Conservation (phyloP, 2,329 filamentous ascomycete species). For the Fusarium solani-melongenae region DNA sequence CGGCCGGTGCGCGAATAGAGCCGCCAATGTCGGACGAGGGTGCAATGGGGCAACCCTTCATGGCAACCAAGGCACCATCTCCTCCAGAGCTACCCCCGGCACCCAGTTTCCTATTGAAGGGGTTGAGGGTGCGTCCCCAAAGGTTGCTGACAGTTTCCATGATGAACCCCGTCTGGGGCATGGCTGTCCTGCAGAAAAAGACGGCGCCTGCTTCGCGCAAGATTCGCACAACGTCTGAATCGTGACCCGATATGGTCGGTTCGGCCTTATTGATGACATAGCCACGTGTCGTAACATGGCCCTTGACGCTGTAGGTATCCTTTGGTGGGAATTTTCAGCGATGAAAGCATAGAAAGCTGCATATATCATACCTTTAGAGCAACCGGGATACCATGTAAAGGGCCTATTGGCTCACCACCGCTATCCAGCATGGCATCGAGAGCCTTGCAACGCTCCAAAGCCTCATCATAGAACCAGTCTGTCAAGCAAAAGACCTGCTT, state of each 20-base stretch:
- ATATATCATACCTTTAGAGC: conserved; percentile 39
- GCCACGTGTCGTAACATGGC: conserved; percentile 64
- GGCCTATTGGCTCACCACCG: neutral
- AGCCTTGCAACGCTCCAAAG: conserved; percentile 2
- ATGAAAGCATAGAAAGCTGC: neutral
- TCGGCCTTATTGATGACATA: conserved; percentile 62
- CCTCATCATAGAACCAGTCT: conserved; percentile 25
- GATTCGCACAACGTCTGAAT: conserved; percentile 65
- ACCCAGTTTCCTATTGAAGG: conserved; percentile 65
- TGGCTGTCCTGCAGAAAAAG: conserved; percentile 74
- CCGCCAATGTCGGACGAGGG: conserved; percentile 50
- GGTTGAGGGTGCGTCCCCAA: conserved; percentile 70
- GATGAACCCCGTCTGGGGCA: conserved; percentile 64
- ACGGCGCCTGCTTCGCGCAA: conserved; percentile 71
- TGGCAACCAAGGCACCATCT: conserved; percentile 48
- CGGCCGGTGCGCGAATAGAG: conserved; percentile 44
- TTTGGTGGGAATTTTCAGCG: neutral
- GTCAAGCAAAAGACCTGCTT: conserved; percentile 20
- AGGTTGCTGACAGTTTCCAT: conserved; percentile 71
- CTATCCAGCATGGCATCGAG: conserved; percentile 4
- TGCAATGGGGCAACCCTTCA: conserved; percentile 47
- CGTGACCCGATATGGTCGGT: conserved; percentile 62
- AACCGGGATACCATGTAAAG: conserved; percentile 69
- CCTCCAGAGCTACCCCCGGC: conserved; percentile 73
- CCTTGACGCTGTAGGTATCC: conserved; percentile 54